Evolutionary conservation across 805 yeast species (phyloP).

Genomic region (Metschnikowia peoriensis): DNA sequence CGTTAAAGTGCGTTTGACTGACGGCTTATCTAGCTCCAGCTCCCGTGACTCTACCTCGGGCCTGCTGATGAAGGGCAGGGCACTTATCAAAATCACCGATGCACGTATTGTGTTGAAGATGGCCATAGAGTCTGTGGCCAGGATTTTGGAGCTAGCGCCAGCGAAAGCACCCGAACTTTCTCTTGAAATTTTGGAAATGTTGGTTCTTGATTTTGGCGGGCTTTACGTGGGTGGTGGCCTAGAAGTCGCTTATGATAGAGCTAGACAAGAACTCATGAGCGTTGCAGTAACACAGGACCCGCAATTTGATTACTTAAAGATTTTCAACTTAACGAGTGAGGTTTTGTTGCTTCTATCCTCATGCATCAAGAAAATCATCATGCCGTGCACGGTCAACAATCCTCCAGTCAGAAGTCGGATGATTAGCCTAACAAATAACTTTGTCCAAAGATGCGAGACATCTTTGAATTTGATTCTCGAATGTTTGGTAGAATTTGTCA

Average conservation of each 20-base stretch:
- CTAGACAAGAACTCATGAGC: conserved; percentile 34
- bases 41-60: conserved; percentile 10
- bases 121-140: conserved; percentile 69
- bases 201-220: conserved; percentile 68
- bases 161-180: conserved; percentile 59
- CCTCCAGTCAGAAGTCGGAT: conserved; percentile 58
- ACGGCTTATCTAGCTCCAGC: conserved; percentile 12
- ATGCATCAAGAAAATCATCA: conserved; percentile 67
- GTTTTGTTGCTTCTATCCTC: conserved; percentile 65
- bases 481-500: conserved; percentile 54
- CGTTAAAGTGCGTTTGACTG: conserved; percentile 48
- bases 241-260: conserved; percentile 59
- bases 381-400: conserved; percentile 67
- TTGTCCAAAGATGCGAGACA: conserved; percentile 59
- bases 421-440: conserved; percentile 58
- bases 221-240: conserved; percentile 72
- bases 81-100: conserved; percentile 37
- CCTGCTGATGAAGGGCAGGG: conserved; percentile 16
- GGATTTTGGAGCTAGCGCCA: conserved; percentile 73
- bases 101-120: conserved; percentile 67
- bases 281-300: conserved; percentile 26
- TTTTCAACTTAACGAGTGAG: conserved; percentile 54
- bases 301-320: conserved; percentile 47
- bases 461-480: conserved; percentile 63
- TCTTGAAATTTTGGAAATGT: conserved; percentile 61